These are phyloP conservation scores for Encephalitozoon romaleae DNA, from an alignment of 371 early-diverging fungal genomes.

Conservation along the genomic window DNA sequence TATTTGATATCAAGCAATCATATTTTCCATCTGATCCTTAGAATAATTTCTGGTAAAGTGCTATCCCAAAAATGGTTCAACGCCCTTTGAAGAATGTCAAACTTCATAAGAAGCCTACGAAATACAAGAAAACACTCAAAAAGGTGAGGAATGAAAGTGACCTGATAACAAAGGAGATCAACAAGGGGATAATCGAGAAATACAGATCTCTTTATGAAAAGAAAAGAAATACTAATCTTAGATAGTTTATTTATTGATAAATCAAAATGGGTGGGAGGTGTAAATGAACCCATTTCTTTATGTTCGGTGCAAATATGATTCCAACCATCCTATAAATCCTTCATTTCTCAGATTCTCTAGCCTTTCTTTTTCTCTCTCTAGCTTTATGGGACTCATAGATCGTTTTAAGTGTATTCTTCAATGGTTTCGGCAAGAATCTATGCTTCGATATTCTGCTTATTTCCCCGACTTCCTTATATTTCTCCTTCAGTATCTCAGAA, in stretches of 20 bases:
- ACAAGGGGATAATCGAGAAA: conserved; percentile 12
- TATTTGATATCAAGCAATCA: conserved; percentile 6
- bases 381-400: conserved; percentile 54
- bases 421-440: conserved; percentile 51
- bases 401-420: conserved; percentile 53
- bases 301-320: not conserved
- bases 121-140: conserved; percentile 31
- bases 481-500: conserved; percentile 73
- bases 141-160: conserved; percentile 6
- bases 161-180: conserved; percentile 26
- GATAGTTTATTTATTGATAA: not conserved
- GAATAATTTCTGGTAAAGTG: not conserved
- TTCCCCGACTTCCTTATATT: conserved; percentile 80
- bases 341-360: not conserved
- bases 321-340: not conserved
- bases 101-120: conserved; percentile 28
- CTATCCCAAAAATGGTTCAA: conserved; percentile 27
- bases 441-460: conserved; percentile 68
- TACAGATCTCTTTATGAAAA: not conserved
- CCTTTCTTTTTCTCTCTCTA: conserved; percentile 43
- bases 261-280: not conserved
- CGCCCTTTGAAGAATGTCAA: conserved; percentile 39
- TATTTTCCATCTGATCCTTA: not conserved
- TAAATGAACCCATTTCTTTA: not conserved
- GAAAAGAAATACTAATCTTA: not conserved